Evolutionary conservation across 352 stramenopile species (phyloP).

Genomic region (Phytophthora cactorum): DNA sequence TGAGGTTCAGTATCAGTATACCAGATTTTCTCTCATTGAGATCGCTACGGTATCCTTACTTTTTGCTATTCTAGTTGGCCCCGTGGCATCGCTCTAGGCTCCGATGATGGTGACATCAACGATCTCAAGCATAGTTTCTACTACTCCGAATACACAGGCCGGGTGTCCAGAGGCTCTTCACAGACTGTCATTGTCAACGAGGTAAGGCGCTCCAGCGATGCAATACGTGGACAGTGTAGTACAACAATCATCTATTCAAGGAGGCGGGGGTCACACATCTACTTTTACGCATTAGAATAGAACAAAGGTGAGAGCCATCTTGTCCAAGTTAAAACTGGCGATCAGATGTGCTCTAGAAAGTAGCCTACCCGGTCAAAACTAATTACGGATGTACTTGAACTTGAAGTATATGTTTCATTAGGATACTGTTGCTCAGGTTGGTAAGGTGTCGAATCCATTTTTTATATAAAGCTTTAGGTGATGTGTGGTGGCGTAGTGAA

Average conservation of each 20-base stretch:
- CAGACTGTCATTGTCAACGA: slow-evolving; percentile 50
- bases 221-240: slow-evolving; percentile 66
- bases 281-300: slow-evolving; percentile 43
- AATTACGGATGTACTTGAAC: neutral
- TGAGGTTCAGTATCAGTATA: slow-evolving; percentile 61
- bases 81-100: slow-evolving; percentile 52
- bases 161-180: slow-evolving; percentile 44
- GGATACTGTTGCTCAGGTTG: slow-evolving; percentile 12
- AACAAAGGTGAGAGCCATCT: neutral
- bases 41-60: neutral
- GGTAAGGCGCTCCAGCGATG: slow-evolving; percentile 56
- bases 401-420: neutral
- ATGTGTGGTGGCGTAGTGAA: neutral
- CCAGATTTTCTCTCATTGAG: neutral
- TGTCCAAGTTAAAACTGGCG: slow-evolving; percentile 9
- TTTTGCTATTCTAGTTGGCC: slow-evolving; percentile 56
- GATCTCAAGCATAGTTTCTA: slow-evolving; percentile 43
- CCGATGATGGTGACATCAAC: slow-evolving; percentile 43
- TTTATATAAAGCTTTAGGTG: neutral
- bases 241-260: slow-evolving; percentile 32
- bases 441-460: slow-evolving; percentile 11
- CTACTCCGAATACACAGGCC: slow-evolving; percentile 72
- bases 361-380: neutral
- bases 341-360: neutral
- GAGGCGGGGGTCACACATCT: slow-evolving; percentile 25